Conservation (phyloP, 495 filamentous ascomycete genomes). For the Hypoxylon fragiforme region DNA sequence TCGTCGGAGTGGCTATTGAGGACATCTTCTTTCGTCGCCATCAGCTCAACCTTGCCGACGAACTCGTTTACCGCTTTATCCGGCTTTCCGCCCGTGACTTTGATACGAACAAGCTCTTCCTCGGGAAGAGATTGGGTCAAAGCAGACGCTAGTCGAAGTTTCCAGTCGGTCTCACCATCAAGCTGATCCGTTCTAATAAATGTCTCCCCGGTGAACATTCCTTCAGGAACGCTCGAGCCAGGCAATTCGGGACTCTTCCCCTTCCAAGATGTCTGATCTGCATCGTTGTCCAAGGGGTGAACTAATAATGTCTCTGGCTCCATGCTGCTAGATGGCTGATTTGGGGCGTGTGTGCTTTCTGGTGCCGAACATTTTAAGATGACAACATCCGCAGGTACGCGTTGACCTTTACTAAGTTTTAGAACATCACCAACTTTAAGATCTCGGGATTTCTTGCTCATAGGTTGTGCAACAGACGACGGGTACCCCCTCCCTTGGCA, state of each 20-base stretch:
- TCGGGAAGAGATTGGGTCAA: conserved; percentile 74
- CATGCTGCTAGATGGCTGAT: conserved; percentile 35
- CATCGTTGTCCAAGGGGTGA: conserved; percentile 38
- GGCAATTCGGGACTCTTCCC: conserved; percentile 4
- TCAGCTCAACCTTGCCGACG: conserved; percentile 74
- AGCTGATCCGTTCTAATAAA: conserved; percentile 98
- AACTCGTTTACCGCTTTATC: conserved; percentile 94
- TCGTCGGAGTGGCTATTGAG: conserved; percentile 37
- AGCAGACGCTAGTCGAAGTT: conserved; percentile 82
- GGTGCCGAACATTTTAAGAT: conserved; percentile 81
- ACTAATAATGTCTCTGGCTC: conserved; percentile 45
- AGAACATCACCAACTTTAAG: conserved; percentile 94
- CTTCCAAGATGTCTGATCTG: conserved; percentile 4
- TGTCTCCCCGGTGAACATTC: conserved; percentile 70
- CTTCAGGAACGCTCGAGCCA: conserved; percentile 29
- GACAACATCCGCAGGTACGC: conserved; percentile 92
- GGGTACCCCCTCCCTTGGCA: conserved; percentile 43
- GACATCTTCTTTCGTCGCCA: conserved; percentile 47
- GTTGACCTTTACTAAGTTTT: conserved; percentile 85
- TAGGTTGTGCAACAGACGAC: conserved; percentile 58
- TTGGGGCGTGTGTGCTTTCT: conserved; percentile 50
- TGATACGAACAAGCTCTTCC: conserved; percentile 70
- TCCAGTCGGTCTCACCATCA: conserved; percentile 99
- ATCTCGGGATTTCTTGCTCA: conserved; percentile 80
- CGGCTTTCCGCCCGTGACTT: conserved; percentile 82